phyloP scores from a whole-genome alignment of 1,284 basidiomycete genomes.

The Trichosporon sp. region DNA sequence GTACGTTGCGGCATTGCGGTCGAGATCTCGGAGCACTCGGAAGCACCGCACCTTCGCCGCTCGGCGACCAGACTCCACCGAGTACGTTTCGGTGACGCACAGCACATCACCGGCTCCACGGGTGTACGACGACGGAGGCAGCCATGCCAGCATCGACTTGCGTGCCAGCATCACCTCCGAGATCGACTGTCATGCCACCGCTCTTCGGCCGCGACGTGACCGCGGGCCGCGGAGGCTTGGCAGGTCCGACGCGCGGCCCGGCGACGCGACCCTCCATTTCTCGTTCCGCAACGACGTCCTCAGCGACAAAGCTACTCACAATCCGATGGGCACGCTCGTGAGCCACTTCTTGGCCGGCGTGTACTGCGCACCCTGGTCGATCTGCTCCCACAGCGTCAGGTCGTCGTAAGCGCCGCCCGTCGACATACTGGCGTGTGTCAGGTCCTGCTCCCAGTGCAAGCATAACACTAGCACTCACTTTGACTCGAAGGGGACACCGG shows the following conservation, averaged over 20 bases:
- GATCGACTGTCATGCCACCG: background rate
- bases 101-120: too few species aligned
- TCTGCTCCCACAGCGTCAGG: constrained; percentile 98
- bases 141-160: too few species aligned
- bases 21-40: too few species aligned
- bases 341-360: constrained; percentile 99
- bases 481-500: constrained; percentile 90
- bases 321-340: constrained; percentile 77
- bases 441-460: background rate
- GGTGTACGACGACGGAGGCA: too few species aligned
- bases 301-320: constrained; percentile 60
- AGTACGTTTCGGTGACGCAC: too few species aligned
- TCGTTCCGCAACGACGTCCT: background rate
- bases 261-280: background rate
- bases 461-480: constrained; percentile 28
- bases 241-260: background rate
- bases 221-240: background rate
- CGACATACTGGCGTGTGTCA: constrained; percentile 38
- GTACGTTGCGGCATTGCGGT: too few species aligned
- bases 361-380: constrained; percentile 96
- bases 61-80: too few species aligned
- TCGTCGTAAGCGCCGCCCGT: constrained; percentile 93
- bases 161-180: too few species aligned
- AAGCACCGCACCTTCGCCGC: too few species aligned
- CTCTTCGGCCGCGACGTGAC: background rate